These are phyloP conservation scores for Pseudozyma sp. DNA, from an alignment of 1,284 basidiomycete species.

Conservation along the genomic window DNA sequence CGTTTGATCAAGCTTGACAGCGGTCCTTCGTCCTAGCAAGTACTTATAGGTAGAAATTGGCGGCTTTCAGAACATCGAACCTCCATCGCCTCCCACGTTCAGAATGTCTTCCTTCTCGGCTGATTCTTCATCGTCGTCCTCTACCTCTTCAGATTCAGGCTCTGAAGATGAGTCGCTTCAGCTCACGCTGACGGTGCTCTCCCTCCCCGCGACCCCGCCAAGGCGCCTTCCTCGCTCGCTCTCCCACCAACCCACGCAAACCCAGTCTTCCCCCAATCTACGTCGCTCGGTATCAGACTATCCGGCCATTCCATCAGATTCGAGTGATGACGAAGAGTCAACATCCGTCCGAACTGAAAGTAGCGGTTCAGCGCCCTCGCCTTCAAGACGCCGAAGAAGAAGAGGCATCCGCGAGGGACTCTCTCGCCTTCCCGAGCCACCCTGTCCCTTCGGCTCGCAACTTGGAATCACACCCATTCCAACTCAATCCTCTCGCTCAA, in stretches of 20 bases:
- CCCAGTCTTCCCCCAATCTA: background rate
- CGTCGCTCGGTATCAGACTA: background rate
- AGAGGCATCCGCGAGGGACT: constrained; percentile 12
- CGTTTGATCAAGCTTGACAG: background rate
- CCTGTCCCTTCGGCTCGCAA: constrained; percentile 24
- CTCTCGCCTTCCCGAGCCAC: constrained; percentile 6
- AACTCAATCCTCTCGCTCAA: constrained; percentile 1
- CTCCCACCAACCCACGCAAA: background rate
- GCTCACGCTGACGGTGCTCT: constrained; percentile 16
- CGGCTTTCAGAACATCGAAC: background rate
- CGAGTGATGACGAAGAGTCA: background rate
- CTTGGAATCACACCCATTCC: background rate
- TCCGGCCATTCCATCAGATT: background rate
- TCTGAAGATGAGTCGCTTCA: constrained; percentile 4
- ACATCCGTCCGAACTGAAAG: background rate
- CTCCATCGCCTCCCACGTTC: background rate
- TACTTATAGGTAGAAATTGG: background rate
- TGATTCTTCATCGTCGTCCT: background rate
- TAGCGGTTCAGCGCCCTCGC: background rate
- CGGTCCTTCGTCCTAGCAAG: background rate
- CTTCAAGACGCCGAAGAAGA: background rate
- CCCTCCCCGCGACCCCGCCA: background rate
- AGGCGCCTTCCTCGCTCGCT: background rate
- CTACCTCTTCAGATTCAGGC: background rate
- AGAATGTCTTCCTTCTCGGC: background rate